Evolutionary conservation across 257 asterid species (phyloP).

Genomic region (Henckelia pumila): DNA sequence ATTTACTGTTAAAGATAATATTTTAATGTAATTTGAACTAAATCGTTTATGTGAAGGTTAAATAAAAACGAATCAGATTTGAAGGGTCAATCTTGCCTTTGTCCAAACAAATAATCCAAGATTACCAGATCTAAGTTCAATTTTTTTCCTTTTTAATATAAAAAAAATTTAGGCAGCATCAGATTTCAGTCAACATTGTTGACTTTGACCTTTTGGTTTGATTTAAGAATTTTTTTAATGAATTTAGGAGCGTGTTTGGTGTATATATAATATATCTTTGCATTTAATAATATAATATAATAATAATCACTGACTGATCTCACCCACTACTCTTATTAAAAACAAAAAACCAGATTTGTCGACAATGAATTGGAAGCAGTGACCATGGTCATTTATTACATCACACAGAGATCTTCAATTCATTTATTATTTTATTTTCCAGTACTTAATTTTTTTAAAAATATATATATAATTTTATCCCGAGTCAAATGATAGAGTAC

Average conservation of each 20-base stretch:
- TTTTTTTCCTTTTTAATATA: not conserved
- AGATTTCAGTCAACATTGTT: slow-evolving; percentile 30
- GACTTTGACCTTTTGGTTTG: slow-evolving; percentile 34
- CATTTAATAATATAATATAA: slow-evolving; percentile 15
- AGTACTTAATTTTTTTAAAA: too few relatives aligned
- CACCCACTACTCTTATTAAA: slow-evolving; percentile 28
- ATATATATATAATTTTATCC: too few relatives aligned
- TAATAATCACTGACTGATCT: slow-evolving; percentile 1
- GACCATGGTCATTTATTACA: slow-evolving; percentile 21
- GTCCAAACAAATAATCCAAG: slow-evolving; percentile 21
- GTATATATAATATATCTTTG: slow-evolving; percentile 28
- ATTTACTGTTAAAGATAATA: too few relatives aligned
- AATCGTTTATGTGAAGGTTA: too few relatives aligned
- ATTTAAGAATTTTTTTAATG: slow-evolving; percentile 24
- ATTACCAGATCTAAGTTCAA: slow-evolving; percentile 21
- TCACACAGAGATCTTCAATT: slow-evolving; percentile 10
- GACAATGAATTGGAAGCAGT: not conserved
- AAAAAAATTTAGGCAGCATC: slow-evolving; percentile 5
- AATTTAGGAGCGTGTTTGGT: slow-evolving; percentile 28
- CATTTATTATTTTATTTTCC: not conserved
- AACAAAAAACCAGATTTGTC: not conserved
- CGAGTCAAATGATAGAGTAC: too few relatives aligned
- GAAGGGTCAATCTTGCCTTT: too few relatives aligned
- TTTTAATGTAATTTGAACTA: too few relatives aligned
- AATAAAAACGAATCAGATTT: too few relatives aligned